These are phyloP conservation scores for Lactifluus subvellereus DNA, from an alignment of 768 basidiomycete species.

Conservation along the genomic window DNA sequence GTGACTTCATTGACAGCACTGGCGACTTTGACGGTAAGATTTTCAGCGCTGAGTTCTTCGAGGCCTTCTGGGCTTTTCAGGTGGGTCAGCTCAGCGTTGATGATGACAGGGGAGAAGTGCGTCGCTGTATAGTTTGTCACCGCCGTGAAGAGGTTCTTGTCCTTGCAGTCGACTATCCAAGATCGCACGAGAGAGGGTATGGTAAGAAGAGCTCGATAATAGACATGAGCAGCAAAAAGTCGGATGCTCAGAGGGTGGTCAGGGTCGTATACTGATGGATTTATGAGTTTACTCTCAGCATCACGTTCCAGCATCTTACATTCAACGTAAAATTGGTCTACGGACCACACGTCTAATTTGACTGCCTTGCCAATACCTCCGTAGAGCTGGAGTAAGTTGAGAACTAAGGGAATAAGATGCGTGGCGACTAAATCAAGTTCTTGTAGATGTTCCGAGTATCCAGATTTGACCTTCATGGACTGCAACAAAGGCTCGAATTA, in stretches of 20 bases:
- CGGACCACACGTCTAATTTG: conserved; percentile 78
- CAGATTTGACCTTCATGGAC: conserved; percentile 83
- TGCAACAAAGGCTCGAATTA: conserved; percentile 30
- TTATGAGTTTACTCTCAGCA: background rate
- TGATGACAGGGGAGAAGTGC: conserved; percentile 86
- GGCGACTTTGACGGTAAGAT: conserved; percentile 72
- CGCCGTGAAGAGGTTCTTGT: conserved; percentile 75
- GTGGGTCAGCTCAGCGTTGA: conserved; percentile 72
- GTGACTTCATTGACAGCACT: conserved; percentile 71
- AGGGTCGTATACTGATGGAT: conserved; percentile 51
- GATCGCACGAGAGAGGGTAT: conserved; percentile 80
- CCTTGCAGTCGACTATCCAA: conserved; percentile 85
- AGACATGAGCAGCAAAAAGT: conserved; percentile 79
- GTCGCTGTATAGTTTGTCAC: conserved; percentile 74
- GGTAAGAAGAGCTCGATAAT: conserved; percentile 77
- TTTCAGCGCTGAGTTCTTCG: conserved; percentile 66
- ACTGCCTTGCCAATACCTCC: conserved; percentile 58
- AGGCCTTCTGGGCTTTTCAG: conserved; percentile 51
- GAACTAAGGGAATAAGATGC: conserved; percentile 65
- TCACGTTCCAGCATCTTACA: conserved; percentile 39
- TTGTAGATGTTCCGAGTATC: conserved; percentile 83
- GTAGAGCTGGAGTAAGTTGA: conserved; percentile 63
- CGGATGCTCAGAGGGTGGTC: conserved; percentile 46
- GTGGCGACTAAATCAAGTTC: conserved; percentile 56
- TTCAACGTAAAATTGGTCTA: conserved; percentile 78